Evolutionary conservation across 257 asterid species (phyloP), one percentile per base, ranked within the genome.

Genomic region (Solanum medicagineum): DNA sequence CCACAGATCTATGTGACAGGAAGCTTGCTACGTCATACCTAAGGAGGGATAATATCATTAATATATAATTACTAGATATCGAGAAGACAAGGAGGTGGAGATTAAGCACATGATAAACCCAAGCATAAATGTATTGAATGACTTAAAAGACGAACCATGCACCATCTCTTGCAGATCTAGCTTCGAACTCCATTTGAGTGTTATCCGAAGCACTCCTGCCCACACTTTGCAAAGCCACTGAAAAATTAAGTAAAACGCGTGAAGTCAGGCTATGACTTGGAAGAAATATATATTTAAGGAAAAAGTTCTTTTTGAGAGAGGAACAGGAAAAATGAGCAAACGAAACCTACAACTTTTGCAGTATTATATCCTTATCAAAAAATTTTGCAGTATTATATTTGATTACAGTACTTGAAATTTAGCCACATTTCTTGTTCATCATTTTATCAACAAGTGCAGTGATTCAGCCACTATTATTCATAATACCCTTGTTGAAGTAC

Each of bases 81-180:
- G 14, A 29, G 49, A 29, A 49, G 16, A 24, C 24, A 77, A 22
- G 12, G 47, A 5, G 44, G 8, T 51, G 44, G 83, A 51, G 8
- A 83, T 14, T 51, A 77, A 74, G 63, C 80, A 85, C 79, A 26
- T 57, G 71, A 62, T 73, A 16, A 49, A 77, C 68, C 63, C 19
- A 45, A 5, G 42, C 47, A 75, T 24, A 75, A 24, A 51, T 49
- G 63, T 32, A 85, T 69, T 20, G 49, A 54, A 71, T 51, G 85
- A 16, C 59, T 44, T 7, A 59, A 87, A 87, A 62, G 85, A 89
- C 95, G 75, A 85, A 94, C 99, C 99, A 96, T 89, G 99, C 99
- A 88, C 99, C 99, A 90, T 95, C 99, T 85, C 99, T 91, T 57
- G 98, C 95, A 86, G 98, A 95, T 88, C 93, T 93, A 53, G 98